Evolutionary conservation across 805 yeast genomes (phyloP), one percentile per base, ranked within the genome.

Genomic region (Barnettozyma californica): DNA sequence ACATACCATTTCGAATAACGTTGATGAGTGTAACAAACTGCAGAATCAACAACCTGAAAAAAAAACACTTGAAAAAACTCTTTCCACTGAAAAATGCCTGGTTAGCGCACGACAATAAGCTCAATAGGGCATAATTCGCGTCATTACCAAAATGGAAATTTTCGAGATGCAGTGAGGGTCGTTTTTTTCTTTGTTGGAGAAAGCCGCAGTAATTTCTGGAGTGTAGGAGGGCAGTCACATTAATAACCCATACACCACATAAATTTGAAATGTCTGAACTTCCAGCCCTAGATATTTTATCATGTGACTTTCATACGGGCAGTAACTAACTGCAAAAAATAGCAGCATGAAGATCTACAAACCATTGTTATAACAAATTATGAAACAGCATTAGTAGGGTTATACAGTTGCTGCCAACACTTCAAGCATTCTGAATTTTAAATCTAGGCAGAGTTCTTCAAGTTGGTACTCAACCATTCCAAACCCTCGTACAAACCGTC

Each of bases 401-500:
- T 37, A 37, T 37, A 37, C 41, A 37, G 10, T 27, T 37, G 26
- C 41, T 37, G 41, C 26, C 7, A 37, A 37, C 16, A 37, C 41
- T 37, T 37, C 41, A 37, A 37, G 41, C 41, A 37, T 37, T 37
- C 41, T 19, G 26, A 37, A 20, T 37, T 37, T 37, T 20, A 40
- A 26, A 35, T 41, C 59, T 64, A 71, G 60, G 74, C 69, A 65
- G 78, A 75, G 70, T 77, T 84, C 78, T 89, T 89, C 75, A 90
- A 81, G 77, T 87, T 88, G 68, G 88, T 85, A 60, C 91, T 81
- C 67, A 90, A 83, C 97, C 97, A 90, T 77, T 90, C 96, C 70
- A 90, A 82, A 80, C 97, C 97, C 76, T 90, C 97, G 71, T 89
- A 87, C 67, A 90, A 78, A 78, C 98, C 98, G 70, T 91, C 97